Base-by-base conservation (phyloP, 495 filamentous ascomycete species). In the Talaromyces ruber region DNA sequence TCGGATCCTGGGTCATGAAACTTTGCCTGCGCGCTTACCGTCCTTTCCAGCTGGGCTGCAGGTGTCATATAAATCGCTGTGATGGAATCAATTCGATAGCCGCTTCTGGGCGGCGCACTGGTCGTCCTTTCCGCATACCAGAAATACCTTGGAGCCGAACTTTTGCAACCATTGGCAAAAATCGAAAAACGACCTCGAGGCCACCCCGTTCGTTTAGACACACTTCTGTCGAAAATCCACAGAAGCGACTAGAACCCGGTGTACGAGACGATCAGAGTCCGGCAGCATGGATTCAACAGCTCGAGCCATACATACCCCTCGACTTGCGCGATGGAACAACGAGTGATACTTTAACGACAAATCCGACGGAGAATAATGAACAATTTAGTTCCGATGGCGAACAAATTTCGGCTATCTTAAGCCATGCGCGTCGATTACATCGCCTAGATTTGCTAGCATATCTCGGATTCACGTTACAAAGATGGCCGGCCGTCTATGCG, bases 1-100 rank as follows among this genome's bases (percentile, higher is more conserved):
- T 62, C 68, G 62, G 62, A 68, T 62, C 65, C 71, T 70, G 71
- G 75, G 75, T 74, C 77, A 80, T 80, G 77, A 78, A 72, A 73
- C 68, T 67, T 71, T 75, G 69, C 67, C 69, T 76, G 61, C 58
- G 67, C 64, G 60, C 74, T 73, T 67, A 73, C 65, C 71, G 67
- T 66, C 70, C 74, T 67, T 66, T 71, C 63, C 68, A 68, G 70
- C 68, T 70, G 65, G 68, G 70, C 67, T 70, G 70, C 64, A 67
- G 70, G 65, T 61, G 56, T 63, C 60, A 25, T 51, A 30, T 30
- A 24, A 45, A 39, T 63, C 39, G 37, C 25, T 58, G 24, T 32
- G n/a, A 51, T 58, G 21, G 32, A 34, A 6, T 28, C 12, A 25
- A 54, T 26, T 9, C 24, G 14, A 16, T 28, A 26, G 12, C 16